Conservation (phyloP, 2,329 filamentous ascomycete genomes). For the Aspergillus intermedius region DNA sequence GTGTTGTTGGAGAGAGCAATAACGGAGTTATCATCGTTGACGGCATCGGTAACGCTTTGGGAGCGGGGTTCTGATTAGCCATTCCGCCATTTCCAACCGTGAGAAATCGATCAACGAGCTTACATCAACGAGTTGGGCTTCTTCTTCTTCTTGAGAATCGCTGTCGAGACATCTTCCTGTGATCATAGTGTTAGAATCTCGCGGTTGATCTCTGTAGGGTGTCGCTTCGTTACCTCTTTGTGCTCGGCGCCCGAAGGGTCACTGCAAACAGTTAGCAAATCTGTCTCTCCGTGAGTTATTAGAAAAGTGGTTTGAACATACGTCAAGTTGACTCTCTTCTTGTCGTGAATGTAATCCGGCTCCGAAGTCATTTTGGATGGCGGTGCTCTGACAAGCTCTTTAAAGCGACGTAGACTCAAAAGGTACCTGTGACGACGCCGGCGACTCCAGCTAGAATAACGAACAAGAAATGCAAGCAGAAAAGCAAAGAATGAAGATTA, state of each 20-base stretch:
- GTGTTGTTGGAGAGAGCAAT: conserved; percentile 97
- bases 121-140: conserved; percentile 99
- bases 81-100: not conserved
- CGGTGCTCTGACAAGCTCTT: conserved; percentile 21
- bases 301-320: conserved; percentile 42
- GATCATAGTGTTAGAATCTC: conserved; percentile 13
- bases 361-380: conserved; percentile 62
- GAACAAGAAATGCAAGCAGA: not conserved
- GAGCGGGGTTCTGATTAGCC: conserved; percentile 17
- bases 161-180: conserved; percentile 82
- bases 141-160: conserved; percentile 99
- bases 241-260: conserved; percentile 83
- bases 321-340: conserved; percentile 79
- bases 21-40: conserved; percentile 99
- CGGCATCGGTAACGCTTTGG: conserved; percentile 86
- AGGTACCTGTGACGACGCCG: conserved; percentile 9
- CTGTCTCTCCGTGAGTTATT: not conserved
- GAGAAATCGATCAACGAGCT: conserved; percentile 24
- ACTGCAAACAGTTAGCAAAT: conserved; percentile 41
- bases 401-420: conserved; percentile 17
- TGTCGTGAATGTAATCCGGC: conserved; percentile 56
- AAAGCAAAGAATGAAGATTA: not conserved
- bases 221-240: conserved; percentile 57
- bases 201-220: conserved; percentile 13
- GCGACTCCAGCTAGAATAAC: conserved; percentile 7